Percentiles rank a stretch among this genome's conserved stretches.
phyloP scores from a whole-genome alignment of 2,329 filamentous ascomycete species.

The Huntiella omanensis region DNA sequence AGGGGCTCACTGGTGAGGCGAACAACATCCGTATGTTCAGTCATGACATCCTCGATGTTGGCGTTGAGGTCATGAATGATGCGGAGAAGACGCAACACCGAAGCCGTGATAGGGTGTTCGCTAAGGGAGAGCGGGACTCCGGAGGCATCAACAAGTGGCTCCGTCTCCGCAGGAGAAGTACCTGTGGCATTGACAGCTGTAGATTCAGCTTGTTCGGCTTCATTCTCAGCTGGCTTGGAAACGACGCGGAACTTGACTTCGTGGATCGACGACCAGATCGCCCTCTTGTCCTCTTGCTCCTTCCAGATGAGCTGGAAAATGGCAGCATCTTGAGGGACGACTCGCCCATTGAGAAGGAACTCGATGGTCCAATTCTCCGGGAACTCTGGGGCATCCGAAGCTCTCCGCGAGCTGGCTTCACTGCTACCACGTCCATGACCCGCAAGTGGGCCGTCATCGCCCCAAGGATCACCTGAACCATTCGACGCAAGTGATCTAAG shows the following conservation, averaged over 20 bases:
- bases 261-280: constrained; percentile 79
- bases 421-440: constrained; percentile 24
- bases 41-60: constrained; percentile 77
- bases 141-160: constrained; percentile 19
- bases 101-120: constrained; percentile 67
- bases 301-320: constrained; percentile 88
- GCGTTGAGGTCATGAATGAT: constrained; percentile 85
- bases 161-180: constrained; percentile 14
- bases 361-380: constrained; percentile 77
- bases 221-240: constrained; percentile 45
- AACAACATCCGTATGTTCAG: constrained; percentile 52
- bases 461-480: constrained; percentile 29
- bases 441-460: constrained; percentile 75
- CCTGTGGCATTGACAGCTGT: constrained; percentile 17
- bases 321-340: constrained; percentile 78
- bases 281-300: constrained; percentile 27
- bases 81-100: constrained; percentile 71
- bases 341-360: constrained; percentile 70
- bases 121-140: constrained; percentile 61
- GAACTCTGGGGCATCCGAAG: neutral
- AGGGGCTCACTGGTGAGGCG: constrained; percentile 64
- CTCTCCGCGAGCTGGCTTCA: neutral
- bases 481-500: constrained; percentile 21
- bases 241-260: constrained; percentile 84
- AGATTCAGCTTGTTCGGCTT: constrained; percentile 46